Conservation (phyloP, 2,329 filamentous ascomycete species). For the Calonectria multiphialidica region DNA sequence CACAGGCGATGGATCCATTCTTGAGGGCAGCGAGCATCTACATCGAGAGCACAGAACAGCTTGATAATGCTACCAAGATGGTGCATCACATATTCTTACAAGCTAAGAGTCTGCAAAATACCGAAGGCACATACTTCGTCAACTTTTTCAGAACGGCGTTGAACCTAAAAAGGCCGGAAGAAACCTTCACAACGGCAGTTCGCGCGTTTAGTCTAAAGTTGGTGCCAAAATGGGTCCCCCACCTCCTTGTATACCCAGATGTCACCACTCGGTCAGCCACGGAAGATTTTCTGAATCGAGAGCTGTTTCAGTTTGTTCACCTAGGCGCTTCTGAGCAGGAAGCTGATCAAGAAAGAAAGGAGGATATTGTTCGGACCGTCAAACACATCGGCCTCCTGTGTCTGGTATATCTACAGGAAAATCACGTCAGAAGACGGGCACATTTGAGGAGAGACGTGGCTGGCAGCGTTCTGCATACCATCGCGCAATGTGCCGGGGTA, state of each 20-base stretch:
- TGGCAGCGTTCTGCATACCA: slow-evolving; percentile 54
- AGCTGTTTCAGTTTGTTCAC: slow-evolving; percentile 53
- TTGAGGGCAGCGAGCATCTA: slow-evolving; percentile 69
- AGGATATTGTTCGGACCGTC: slow-evolving; percentile 37
- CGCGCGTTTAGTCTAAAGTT: slow-evolving; percentile 38
- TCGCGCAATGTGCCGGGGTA: slow-evolving; percentile 56
- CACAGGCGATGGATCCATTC: slow-evolving; percentile 64
- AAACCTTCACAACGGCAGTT: slow-evolving; percentile 36
- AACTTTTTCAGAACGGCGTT: slow-evolving; percentile 53
- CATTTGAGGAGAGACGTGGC: slow-evolving; percentile 59
- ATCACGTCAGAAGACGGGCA: slow-evolving; percentile 55
- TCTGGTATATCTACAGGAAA: slow-evolving; percentile 60
- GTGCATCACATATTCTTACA: slow-evolving; percentile 58
- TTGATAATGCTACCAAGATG: slow-evolving; percentile 52
- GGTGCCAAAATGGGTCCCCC: slow-evolving; percentile 63
- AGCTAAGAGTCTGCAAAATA: slow-evolving; percentile 57
- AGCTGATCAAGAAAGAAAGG: slow-evolving; percentile 43
- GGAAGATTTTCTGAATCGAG: slow-evolving; percentile 57
- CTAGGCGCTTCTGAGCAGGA: slow-evolving; percentile 42
- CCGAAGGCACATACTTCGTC: slow-evolving; percentile 63
- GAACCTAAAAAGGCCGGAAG: slow-evolving; percentile 44
- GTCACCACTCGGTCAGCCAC: slow-evolving; percentile 54
- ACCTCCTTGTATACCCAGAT: slow-evolving; percentile 62
- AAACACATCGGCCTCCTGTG: slow-evolving; percentile 59
- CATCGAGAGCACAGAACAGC: slow-evolving; percentile 55